phyloP scores from a whole-genome alignment of 176 grass and related monocot genomes.

The Carex parvula region DNA sequence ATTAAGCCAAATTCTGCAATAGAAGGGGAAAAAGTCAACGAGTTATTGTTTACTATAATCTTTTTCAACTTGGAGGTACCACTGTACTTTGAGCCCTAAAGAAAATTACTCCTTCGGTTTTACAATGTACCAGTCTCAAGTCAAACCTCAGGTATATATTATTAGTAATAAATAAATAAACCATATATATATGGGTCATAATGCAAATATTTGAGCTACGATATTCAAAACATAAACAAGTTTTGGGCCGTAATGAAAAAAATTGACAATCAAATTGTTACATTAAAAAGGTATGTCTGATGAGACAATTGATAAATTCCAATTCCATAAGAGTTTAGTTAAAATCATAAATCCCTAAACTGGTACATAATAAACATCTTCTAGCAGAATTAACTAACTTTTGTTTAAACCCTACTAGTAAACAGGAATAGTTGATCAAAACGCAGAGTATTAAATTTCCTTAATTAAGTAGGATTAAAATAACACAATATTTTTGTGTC shows the following conservation, averaged over 20 bases:
- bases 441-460: not conserved
- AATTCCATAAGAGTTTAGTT: not conserved
- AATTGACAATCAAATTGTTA: not conserved
- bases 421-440: not conserved
- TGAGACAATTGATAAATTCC: not conserved
- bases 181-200: not conserved
- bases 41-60: not conserved
- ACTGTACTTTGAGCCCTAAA: not conserved
- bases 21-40: not conserved
- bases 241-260: not conserved
- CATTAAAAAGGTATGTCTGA: not conserved
- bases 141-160: not conserved
- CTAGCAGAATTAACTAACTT: no score
- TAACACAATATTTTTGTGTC: no score
- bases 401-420: no score
- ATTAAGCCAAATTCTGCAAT: constrained; percentile 65
- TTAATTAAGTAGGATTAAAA: not conserved
- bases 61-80: not conserved
- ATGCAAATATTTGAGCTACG: not conserved
- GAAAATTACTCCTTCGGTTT: not conserved
- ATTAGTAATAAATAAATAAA: constrained; percentile 11
- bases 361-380: not conserved
- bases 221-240: not conserved
- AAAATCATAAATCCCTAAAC: not conserved
- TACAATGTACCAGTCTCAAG: not conserved